phyloP scores from a whole-genome alignment of 768 basidiomycete genomes.

The Dacryopinax primogenitus region DNA sequence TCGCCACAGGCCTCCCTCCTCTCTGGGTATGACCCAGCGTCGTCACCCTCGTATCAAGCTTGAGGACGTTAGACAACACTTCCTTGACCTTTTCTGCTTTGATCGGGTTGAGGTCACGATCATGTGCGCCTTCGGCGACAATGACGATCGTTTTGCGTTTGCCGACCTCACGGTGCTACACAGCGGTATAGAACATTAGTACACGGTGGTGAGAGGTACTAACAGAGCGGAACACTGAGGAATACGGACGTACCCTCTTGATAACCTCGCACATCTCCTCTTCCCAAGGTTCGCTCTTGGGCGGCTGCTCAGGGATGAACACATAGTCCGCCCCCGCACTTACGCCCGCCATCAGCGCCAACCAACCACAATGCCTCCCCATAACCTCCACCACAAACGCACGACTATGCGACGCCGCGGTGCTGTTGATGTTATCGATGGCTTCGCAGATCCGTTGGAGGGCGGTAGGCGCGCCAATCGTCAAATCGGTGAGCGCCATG shows the following conservation, averaged over 20 bases:
- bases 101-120: slow-evolving; percentile 80
- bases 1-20: slow-evolving; percentile 85
- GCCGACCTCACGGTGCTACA: slow-evolving; percentile 75
- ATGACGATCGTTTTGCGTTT: slow-evolving; percentile 99
- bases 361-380: slow-evolving; percentile 99
- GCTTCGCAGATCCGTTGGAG: slow-evolving; percentile 94
- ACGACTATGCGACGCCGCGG: slow-evolving; percentile 87
- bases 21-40: slow-evolving; percentile 95
- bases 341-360: slow-evolving; percentile 84
- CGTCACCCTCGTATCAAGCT: slow-evolving; percentile 90
- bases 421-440: slow-evolving; percentile 96
- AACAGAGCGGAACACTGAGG: not conserved
- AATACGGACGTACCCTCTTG: slow-evolving; percentile 42
- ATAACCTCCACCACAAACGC: slow-evolving; percentile 98
- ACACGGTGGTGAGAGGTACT: not conserved
- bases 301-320: slow-evolving; percentile 93
- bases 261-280: slow-evolving; percentile 81
- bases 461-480: slow-evolving; percentile 92
- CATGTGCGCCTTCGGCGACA: slow-evolving; percentile 91
- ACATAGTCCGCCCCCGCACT: slow-evolving; percentile 91
- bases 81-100: slow-evolving; percentile 82
- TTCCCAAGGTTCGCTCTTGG: slow-evolving; percentile 69
- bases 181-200: too few species aligned
- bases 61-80: slow-evolving; percentile 70
- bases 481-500: slow-evolving; percentile 95